Evolutionary conservation across 768 basidiomycete genomes (phyloP), one percentile per base, ranked within the genome.

Genomic region (Panaeolus cyanescens): DNA sequence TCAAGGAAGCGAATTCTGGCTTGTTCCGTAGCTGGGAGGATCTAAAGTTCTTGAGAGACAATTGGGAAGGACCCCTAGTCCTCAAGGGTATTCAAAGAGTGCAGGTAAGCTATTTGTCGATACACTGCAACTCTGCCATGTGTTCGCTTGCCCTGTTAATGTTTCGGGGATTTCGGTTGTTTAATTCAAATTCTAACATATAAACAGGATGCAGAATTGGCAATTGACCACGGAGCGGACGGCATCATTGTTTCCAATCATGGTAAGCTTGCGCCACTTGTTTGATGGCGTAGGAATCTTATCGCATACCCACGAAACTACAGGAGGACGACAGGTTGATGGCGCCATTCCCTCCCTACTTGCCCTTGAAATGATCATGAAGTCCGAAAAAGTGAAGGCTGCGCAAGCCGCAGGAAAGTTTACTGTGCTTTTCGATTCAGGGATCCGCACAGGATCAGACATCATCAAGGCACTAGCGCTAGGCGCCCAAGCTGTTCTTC

Each of bases 211-310:
- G 91, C 91, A 2, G 84, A 90, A 68, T 84, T 81, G 66, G 89
- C 90, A 0, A 69, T 91, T 13, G 84, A 89, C 28, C 66, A 80
- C 19, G 84, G 89, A 1, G 79, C 86, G 13, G 83, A 93, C 59
- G 92, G 90, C 1, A 89, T 94, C 60, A 71, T 94, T 54, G 88
- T 93, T 15, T 92, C 90, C 9, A 95, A 93, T 67, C 92, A 93
- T 64, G 90, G 89, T 89, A 54, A 31, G 79, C 67, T 4, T 37
- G 20, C 28, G 31, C 7, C 19, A 32, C 30, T 5, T 2, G 10
- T 6, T 3, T 40, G 39, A 40, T 40, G 9, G 4, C n/a, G 4
- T 28, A 8, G 22, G 30, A 28, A 12, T 50, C 45, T 50, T 22
- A 50, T 13, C 12, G 36, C 36, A 13, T 13, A 37, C 36, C 39